These are phyloP conservation scores for Xanthoconium purpureum DNA, from an alignment of 768 basidiomycete species.

Conservation along the genomic window DNA sequence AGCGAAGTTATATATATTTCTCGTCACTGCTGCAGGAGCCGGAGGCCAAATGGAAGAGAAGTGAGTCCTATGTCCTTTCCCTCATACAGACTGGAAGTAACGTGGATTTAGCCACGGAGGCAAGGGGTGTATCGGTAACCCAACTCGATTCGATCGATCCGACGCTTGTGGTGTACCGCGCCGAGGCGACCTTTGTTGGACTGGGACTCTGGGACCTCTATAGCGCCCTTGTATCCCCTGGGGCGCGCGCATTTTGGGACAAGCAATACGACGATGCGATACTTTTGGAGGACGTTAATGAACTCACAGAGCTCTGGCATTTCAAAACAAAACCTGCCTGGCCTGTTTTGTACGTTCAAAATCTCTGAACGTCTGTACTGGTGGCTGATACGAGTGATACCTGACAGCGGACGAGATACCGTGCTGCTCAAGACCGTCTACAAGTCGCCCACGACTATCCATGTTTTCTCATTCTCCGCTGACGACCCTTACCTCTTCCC, in stretches of 20 bases:
- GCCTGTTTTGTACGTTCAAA: constrained; percentile 79
- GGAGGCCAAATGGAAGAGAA: constrained; percentile 94
- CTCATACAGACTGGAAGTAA: not conserved
- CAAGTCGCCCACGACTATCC: constrained; percentile 92
- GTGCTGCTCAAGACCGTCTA: constrained; percentile 94
- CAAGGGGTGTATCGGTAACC: constrained; percentile 87
- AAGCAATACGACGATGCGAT: constrained; percentile 84
- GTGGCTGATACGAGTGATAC: constrained; percentile 1
- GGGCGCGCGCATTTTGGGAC: constrained; percentile 83
- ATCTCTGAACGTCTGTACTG: not conserved
- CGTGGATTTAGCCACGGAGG: constrained; percentile 62
- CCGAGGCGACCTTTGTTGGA: constrained; percentile 96
- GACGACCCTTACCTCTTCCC: constrained; percentile 89
- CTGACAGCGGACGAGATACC: constrained; percentile 78
- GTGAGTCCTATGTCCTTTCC: constrained; percentile 42
- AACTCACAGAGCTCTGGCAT: constrained; percentile 91
- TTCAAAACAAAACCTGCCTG: constrained; percentile 88
- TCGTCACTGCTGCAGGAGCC: constrained; percentile 96
- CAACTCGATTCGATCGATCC: constrained; percentile 97
- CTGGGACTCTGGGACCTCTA: constrained; percentile 95
- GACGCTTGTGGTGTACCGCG: constrained; percentile 91
- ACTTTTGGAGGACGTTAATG: constrained; percentile 85
- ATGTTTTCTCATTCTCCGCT: constrained; percentile 92
- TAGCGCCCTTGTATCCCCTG: constrained; percentile 81
- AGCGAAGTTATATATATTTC: constrained; percentile 96